phyloP scores from a whole-genome alignment of 441 rosid genomes.

The Gossypium davidsonii region DNA sequence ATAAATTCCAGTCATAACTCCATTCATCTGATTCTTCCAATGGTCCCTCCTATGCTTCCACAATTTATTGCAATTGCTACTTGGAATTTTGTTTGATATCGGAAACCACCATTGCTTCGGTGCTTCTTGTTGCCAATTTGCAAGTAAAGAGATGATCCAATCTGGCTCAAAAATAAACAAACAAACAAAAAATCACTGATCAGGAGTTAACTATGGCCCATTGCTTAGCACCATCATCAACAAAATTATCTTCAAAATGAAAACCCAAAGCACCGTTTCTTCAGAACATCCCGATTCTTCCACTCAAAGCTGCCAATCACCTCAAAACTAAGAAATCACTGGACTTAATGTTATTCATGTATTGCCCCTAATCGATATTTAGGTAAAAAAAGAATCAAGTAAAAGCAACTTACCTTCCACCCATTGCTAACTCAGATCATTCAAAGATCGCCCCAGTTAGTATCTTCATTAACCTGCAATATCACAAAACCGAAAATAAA shows the following conservation, averaged over 20 bases:
- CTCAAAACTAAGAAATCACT: neutral
- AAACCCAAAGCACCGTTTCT: no score
- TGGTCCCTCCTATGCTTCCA: slow-evolving; percentile 23
- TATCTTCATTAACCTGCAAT: slow-evolving; percentile 20
- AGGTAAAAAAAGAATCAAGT: neutral
- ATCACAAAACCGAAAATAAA: neutral
- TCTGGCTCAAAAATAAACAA: slow-evolving; percentile 17
- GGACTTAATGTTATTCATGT: no score
- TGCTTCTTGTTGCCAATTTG: slow-evolving; percentile 5
- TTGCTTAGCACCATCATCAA: neutral
- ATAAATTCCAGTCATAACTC: neutral
- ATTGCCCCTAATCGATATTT: no score
- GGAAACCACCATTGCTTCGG: slow-evolving; percentile 7
- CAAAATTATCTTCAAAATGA: neutral
- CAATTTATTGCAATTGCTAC: slow-evolving; percentile 4
- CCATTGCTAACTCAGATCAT: neutral
- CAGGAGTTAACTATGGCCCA: slow-evolving; percentile 8
- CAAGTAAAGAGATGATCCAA: slow-evolving; percentile 1
- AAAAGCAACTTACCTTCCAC: neutral
- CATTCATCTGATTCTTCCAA: slow-evolving; percentile 3
- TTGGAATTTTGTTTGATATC: slow-evolving; percentile 5
- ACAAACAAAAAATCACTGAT: slow-evolving; percentile 11
- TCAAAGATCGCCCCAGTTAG: neutral
- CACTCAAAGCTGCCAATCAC: neutral
- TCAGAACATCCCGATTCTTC: no score